Percentiles rank a stretch among this genome's conserved stretches.
These are phyloP conservation scores for Penicillium sp. DNA, from an alignment of 2,329 filamentous ascomycete genomes.

Conservation along the genomic window DNA sequence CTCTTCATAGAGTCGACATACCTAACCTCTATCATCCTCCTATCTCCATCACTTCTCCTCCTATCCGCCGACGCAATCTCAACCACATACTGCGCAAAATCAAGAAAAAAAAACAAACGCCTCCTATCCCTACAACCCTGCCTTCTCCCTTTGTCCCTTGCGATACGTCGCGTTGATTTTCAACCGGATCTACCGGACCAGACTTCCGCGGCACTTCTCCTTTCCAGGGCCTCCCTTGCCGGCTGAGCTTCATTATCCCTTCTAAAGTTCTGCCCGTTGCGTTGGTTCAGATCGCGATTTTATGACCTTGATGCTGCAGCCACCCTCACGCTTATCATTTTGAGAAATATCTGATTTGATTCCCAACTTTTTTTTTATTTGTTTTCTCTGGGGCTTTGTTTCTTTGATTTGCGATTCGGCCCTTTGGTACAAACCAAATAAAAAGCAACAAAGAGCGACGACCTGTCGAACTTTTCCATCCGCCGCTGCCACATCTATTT, in stretches of 20 bases:
- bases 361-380: conserved; percentile 11
- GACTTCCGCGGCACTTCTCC: conserved; percentile 36
- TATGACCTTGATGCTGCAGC: conserved; percentile 34
- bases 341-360: conserved; percentile 18
- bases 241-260: conserved; percentile 33
- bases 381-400: conserved; percentile 17
- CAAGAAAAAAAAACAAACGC: conserved; percentile 8
- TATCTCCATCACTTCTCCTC: conserved; percentile 11
- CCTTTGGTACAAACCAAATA: conserved; percentile 26
- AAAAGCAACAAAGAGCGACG: conserved; percentile 32
- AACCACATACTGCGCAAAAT: conserved; percentile 7
- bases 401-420: conserved; percentile 21
- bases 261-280: conserved; percentile 26
- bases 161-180: conserved; percentile 36
- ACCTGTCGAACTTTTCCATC: conserved; percentile 25
- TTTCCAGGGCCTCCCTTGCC: conserved; percentile 36
- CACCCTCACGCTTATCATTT: conserved; percentile 34
- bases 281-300: conserved; percentile 36
- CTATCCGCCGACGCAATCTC: conserved; percentile 8
- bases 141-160: conserved; percentile 44
- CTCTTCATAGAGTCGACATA: conserved; percentile 8
- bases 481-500: conserved; percentile 1
- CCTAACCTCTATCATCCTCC: conserved; percentile 18
- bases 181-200: conserved; percentile 37
- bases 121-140: conserved; percentile 31